A percentile compares a stretch with the other conserved stretches of the same genome.
Conservation (phyloP, 2,329 filamentous ascomycete genomes). For the Aspergillus fumigatiaffinis region DNA sequence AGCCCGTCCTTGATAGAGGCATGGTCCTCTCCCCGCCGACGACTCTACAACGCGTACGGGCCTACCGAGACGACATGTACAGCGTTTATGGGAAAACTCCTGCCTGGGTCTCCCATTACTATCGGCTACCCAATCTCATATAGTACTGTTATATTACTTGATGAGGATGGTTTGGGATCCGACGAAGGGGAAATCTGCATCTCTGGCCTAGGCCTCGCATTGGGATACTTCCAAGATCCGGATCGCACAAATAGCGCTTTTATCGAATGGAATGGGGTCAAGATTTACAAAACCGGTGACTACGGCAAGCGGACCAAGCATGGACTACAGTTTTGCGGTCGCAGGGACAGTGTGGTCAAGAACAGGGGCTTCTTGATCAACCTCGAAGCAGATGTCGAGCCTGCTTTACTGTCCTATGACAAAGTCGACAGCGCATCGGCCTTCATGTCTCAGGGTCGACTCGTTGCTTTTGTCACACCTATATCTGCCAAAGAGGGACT, state of each 20-base stretch:
- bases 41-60: constrained; percentile 13
- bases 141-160: constrained; percentile 11
- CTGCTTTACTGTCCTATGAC: constrained; percentile 17
- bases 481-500: neutral
- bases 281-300: constrained; percentile 20
- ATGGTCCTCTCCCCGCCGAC: constrained; percentile 3
- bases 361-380: constrained; percentile 36
- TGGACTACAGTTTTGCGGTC: constrained; percentile 24
- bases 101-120: constrained; percentile 6
- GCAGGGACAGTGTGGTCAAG: constrained; percentile 29
- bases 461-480: constrained; percentile 5
- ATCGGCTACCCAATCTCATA: constrained; percentile 13
- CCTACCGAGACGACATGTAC: constrained; percentile 11
- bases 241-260: constrained; percentile 15
- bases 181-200: constrained; percentile 22
- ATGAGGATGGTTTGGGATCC: constrained; percentile 4
- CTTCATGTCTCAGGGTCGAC: neutral
- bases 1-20: constrained; percentile 2
- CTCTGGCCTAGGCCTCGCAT: constrained; percentile 15
- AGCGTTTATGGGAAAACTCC: neutral
- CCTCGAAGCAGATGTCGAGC: constrained; percentile 29
- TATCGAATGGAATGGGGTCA: constrained; percentile 11
- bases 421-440: constrained; percentile 13
- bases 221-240: constrained; percentile 18
- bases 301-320: constrained; percentile 7